A percentile compares a stretch with the other conserved stretches of the same genome.
phyloP scores from a whole-genome alignment of 305 asterid species.

The Fraxinus dipetala region DNA sequence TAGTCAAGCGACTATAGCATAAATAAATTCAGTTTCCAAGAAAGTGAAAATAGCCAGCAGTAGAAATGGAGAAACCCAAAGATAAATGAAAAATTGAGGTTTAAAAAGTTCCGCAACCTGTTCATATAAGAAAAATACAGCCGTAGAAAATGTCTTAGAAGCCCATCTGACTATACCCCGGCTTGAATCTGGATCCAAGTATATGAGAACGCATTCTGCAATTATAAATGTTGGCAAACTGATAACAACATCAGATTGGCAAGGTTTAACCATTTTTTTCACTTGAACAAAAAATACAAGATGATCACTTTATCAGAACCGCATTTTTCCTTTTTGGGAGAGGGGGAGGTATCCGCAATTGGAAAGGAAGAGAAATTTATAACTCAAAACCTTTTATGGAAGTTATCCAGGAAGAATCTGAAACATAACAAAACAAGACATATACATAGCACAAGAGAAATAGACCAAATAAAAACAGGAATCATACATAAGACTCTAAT shows the following conservation, averaged over 20 bases:
- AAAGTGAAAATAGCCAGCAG: neutral
- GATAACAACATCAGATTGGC: conserved; percentile 68
- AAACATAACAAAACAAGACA: conserved; percentile 1
- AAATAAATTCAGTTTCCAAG: conserved; percentile 15
- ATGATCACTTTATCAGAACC: neutral
- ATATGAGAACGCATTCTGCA: conserved; percentile 99
- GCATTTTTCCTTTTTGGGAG: neutral
- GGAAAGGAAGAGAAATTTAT: neutral
- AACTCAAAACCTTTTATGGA: neutral
- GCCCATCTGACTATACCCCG: conserved; percentile 83
- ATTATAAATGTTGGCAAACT: conserved; percentile 99
- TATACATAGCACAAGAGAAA: neutral
- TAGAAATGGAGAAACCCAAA: neutral
- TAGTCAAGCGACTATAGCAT: conserved; percentile 18
- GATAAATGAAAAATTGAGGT: conserved; percentile 2
- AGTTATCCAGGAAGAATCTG: neutral
- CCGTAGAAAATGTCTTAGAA: conserved; percentile 74
- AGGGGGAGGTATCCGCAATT: neutral
- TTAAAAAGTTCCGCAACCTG: conserved; percentile 54
- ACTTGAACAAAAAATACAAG: conserved; percentile 5
- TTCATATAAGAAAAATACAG: conserved; percentile 89
- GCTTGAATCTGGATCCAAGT: conserved; percentile 89
- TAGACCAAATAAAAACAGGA: neutral
- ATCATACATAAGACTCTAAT: neutral
- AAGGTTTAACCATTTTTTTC: conserved; percentile 23